Base-by-base conservation (phyloP, 441 rosid genomes). In the Erysimum cheiri region DNA sequence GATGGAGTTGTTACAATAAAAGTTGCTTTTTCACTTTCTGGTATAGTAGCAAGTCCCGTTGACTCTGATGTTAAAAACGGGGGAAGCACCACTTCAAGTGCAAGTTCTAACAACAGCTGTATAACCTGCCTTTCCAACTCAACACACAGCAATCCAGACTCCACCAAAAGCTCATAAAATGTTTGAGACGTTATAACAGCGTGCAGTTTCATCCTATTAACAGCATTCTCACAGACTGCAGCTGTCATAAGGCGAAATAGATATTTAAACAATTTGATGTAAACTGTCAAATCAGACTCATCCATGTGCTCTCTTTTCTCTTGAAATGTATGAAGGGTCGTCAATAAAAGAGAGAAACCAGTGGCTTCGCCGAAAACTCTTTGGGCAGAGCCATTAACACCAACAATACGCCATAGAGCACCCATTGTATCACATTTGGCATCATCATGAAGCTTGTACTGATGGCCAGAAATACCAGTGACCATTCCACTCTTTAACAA, bases 351-450 rank as follows among this genome's bases (percentile, higher is more conserved):
- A 78, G 99, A 96, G 80, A 96, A 94, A 26, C 99, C 99, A 65
- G 96, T 90, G 74, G 94, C 86, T 84, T 96, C 99, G 75, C 98
- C 99, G 72, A 96, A 96, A 67, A 90, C 88, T 83, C 85, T 87
- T 80, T 94, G 97, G 46, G 96, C 93, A 73, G 94, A 86, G 65
- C 71, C 84, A 80, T 94, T 96, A 47, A 80, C 87, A 55, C 99
- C 96, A 76, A 96, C 69, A 77, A 94, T 88, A 47, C 99, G 98
- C 99, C 99, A 96, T 77, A 96, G 78, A 58, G 98, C 82, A 44
- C 99, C 97, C 98, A 96, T 92, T 36, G 87, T 89, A 80, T 96
- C 99, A 79, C 99, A 96, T 85, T 85, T 92, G 61, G 99, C 97
- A 84, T 90, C 94, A 82, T 81, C 83, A 70, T 82, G 88, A 84